Evolutionary conservation across 495 filamentous ascomycete genomes (phyloP).

Genomic region (Terfezia boudieri): DNA sequence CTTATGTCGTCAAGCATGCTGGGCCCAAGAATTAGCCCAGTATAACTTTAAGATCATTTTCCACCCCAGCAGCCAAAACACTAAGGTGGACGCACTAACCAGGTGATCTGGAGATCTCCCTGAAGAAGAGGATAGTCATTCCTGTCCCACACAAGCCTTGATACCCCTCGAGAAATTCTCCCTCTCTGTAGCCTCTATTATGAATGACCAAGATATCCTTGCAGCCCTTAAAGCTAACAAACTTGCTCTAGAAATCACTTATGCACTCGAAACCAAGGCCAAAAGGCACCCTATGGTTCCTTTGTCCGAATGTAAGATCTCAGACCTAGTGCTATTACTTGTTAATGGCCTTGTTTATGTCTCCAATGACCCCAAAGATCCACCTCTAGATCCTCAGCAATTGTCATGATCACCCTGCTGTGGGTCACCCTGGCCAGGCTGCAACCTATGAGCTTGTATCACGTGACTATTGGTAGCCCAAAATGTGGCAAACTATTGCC

Average conservation of each 20-base stretch:
- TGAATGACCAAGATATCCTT: background rate
- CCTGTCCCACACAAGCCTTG: no score
- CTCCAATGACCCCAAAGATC: background rate
- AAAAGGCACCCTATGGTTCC: background rate
- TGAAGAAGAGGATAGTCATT: no score
- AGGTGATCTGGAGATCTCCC: no score
- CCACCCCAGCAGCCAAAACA: no score
- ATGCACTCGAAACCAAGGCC: background rate
- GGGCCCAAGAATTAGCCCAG: background rate
- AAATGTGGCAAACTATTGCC: background rate
- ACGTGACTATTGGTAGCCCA: background rate
- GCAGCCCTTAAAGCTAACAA: background rate
- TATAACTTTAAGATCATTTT: no score
- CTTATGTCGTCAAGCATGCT: background rate
- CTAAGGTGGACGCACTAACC: no score
- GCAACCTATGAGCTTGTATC: background rate
- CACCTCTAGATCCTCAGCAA: background rate
- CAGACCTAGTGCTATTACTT: background rate
- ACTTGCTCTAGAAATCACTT: background rate
- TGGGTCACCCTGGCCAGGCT: background rate
- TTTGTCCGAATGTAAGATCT: background rate
- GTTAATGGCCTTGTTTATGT: background rate
- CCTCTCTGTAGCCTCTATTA: background rate
- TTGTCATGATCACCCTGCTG: background rate
- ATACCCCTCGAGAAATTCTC: background rate